These are phyloP conservation scores for Isatis tinctoria DNA, from an alignment of 345 rosid genomes.

Conservation along the genomic window DNA sequence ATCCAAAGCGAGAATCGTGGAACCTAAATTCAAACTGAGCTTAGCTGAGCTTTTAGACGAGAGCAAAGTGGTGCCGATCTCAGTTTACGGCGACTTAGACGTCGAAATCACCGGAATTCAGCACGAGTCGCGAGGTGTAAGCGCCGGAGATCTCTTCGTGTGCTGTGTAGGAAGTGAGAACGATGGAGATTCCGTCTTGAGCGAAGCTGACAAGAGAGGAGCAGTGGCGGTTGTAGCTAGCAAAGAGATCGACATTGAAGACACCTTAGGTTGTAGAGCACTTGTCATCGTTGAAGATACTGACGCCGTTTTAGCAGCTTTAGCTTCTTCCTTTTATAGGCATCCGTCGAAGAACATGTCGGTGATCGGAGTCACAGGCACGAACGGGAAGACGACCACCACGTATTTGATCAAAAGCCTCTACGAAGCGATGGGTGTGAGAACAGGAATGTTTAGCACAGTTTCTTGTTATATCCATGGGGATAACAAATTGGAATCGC, in stretches of 20 bases:
- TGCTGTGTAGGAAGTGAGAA: constrained; percentile 69
- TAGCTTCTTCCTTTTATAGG: constrained; percentile 78
- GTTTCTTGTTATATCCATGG: constrained; percentile 74
- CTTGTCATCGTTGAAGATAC: constrained; percentile 91
- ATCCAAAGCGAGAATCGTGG: constrained; percentile 53
- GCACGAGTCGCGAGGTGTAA: constrained; percentile 82
- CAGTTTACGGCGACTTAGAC: constrained; percentile 81
- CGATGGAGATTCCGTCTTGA: constrained; percentile 67
- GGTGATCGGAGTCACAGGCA: constrained; percentile 78
- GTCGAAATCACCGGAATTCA: constrained; percentile 86
- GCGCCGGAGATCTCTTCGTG: constrained; percentile 81
- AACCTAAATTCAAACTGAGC: constrained; percentile 72
- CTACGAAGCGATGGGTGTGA: constrained; percentile 89
- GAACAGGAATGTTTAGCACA: constrained; percentile 83
- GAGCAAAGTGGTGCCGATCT: constrained; percentile 83
- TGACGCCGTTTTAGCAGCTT: constrained; percentile 64
- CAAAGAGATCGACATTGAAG: constrained; percentile 87
- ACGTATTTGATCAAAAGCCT: constrained; percentile 75
- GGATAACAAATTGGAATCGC: constrained; percentile 61
- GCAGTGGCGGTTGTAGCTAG: constrained; percentile 94
- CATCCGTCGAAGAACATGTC: constrained; percentile 77
- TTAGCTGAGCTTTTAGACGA: constrained; percentile 92
- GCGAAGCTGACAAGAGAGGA: constrained; percentile 96
- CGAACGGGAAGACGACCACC: constrained; percentile 70
- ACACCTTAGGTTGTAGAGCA: constrained; percentile 85